Evolutionary conservation across 805 yeast species (phyloP).

Genomic region (Kuraishia hungarica): DNA sequence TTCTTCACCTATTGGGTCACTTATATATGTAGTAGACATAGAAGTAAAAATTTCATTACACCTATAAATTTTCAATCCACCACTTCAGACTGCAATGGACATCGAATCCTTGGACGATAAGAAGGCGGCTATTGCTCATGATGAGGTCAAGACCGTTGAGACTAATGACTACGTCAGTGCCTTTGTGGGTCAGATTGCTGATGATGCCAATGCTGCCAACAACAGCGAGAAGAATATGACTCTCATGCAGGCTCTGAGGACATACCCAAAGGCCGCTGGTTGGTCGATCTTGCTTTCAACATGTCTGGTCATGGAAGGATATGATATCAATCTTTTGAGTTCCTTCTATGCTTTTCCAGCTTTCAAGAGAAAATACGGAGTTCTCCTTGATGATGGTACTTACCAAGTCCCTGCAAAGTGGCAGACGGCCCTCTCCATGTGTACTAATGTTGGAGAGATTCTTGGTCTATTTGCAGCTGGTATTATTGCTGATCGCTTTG

Average conservation of each 20-base stretch:
- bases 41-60: no score
- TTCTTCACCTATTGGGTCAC: no score
- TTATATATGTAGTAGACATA: no score
- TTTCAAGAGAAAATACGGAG: slow-evolving; percentile 25
- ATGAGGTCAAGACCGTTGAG: neutral
- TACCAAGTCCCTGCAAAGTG: slow-evolving; percentile 30
- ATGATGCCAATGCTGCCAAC: slow-evolving; percentile 1
- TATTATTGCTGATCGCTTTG: slow-evolving; percentile 29
- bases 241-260: neutral
- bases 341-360: slow-evolving; percentile 26
- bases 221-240: slow-evolving; percentile 1
- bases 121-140: neutral
- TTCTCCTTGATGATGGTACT: slow-evolving; percentile 12
- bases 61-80: no score
- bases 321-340: slow-evolving; percentile 30
- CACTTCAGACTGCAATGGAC: no score
- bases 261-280: slow-evolving; percentile 24
- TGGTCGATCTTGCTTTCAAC: slow-evolving; percentile 31
- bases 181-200: neutral
- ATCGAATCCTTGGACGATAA: neutral
- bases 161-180: neutral
- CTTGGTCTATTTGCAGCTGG: slow-evolving; percentile 23
- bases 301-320: slow-evolving; percentile 32
- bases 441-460: slow-evolving; percentile 16
- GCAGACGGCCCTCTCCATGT: slow-evolving; percentile 31